Conservation (phyloP, 2,329 filamentous ascomycete species). For the Talaromyces sp. region DNA sequence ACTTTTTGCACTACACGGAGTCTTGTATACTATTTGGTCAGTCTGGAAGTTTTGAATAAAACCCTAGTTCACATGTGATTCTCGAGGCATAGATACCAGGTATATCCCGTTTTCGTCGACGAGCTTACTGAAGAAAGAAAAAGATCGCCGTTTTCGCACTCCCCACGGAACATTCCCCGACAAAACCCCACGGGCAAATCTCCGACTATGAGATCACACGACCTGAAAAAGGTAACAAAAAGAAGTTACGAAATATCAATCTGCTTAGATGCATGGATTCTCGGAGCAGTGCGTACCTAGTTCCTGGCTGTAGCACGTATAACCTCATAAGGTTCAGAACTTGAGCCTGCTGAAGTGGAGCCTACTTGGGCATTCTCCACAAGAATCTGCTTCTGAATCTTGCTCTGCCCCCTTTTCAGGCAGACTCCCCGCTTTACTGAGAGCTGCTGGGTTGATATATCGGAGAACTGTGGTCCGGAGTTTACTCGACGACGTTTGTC, state of each 20-base stretch:
- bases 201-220: neutral
- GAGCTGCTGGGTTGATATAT: neutral
- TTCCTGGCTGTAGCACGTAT: neutral
- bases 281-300: slow-evolving; percentile 2
- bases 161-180: neutral
- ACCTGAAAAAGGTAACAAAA: neutral
- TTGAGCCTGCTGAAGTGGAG: neutral
- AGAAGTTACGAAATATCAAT: too few species aligned
- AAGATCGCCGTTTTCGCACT: neutral
- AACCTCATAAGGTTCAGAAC: neutral
- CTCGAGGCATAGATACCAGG: neutral
- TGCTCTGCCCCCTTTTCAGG: neutral
- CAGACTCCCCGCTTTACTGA: neutral
- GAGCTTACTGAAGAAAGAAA: neutral
- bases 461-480: neutral
- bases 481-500: neutral
- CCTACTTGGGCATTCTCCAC: neutral
- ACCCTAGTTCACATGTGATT: neutral
- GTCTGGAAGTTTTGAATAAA: neutral
- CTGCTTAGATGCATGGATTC: neutral
- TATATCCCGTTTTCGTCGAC: neutral
- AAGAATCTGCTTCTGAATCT: neutral
- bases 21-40: neutral
- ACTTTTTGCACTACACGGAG: neutral
- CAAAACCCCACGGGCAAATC: neutral